phyloP scores from a whole-genome alignment of 345 rosid species.

The Lepidium didymum region DNA sequence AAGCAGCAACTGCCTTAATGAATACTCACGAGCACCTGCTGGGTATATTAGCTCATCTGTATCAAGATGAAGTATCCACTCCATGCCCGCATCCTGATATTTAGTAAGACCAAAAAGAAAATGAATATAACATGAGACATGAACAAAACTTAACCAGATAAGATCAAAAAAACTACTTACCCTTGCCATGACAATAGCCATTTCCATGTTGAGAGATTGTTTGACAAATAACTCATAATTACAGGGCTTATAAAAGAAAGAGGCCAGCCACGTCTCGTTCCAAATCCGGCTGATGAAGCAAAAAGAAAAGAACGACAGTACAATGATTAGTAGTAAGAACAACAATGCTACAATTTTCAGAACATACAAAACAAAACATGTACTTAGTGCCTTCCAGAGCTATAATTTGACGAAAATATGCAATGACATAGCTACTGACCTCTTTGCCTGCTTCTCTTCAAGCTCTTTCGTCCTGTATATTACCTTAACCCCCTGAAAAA shows the following conservation, averaged over 20 bases:
- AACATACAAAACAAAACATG: not conserved
- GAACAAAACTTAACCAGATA: constrained; percentile 8
- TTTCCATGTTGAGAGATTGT: constrained; percentile 99
- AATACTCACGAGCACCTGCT: constrained; percentile 87
- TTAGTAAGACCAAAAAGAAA: not conserved
- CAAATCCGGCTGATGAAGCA: constrained; percentile 67
- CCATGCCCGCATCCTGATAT: constrained; percentile 70
- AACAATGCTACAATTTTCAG: not conserved
- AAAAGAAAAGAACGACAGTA: not conserved
- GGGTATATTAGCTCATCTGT: constrained; percentile 92
- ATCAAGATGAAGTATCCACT: constrained; percentile 95
- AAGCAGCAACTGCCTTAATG: constrained; percentile 69
- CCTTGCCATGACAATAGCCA: constrained; percentile 99
- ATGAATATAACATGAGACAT: not conserved
- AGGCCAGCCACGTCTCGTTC: constrained; percentile 95
- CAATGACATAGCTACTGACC: constrained; percentile 35
- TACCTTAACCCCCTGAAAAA: constrained; percentile 73
- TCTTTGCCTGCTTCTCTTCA: constrained; percentile 87
- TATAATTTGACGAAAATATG: not conserved
- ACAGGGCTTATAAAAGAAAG: constrained; percentile 96
- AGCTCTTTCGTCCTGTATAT: constrained; percentile 78
- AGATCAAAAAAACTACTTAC: constrained; percentile 39
- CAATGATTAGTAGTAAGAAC: not conserved
- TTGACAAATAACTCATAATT: constrained; percentile 94
- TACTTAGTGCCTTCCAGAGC: not conserved